Evolutionary conservation across 1,284 basidiomycete species (phyloP).

Genomic region (Lignosus rhinocerotis): DNA sequence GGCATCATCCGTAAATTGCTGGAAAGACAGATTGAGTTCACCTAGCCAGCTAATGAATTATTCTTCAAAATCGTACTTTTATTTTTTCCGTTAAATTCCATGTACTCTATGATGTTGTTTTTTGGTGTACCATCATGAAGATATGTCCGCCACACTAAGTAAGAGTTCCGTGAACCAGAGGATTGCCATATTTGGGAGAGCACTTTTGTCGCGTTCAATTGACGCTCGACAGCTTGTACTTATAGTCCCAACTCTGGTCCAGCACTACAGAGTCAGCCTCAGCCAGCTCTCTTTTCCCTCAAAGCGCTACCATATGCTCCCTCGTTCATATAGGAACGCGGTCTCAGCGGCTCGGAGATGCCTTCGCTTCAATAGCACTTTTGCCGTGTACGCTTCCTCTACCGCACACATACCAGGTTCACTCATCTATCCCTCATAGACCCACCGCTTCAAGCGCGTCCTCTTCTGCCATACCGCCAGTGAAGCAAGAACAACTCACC

Average conservation of each 20-base stretch:
- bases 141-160: background rate
- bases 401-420: background rate
- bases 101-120: background rate
- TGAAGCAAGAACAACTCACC: background rate
- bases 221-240: background rate
- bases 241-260: background rate
- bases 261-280: too few relatives aligned
- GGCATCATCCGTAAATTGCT: constrained; percentile 16
- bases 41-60: background rate
- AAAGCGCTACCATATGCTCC: constrained; percentile 8
- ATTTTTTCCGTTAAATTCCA: too few relatives aligned
- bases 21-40: constrained; percentile 22
- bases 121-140: background rate
- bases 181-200: constrained; percentile 7
- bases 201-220: constrained; percentile 2
- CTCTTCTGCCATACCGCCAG: background rate
- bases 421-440: background rate
- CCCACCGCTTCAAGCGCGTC: constrained; percentile 7
- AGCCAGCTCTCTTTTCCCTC: background rate
- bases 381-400: constrained; percentile 2
- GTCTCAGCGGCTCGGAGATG: constrained; percentile 6
- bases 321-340: constrained; percentile 9
- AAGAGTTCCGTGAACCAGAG: background rate
- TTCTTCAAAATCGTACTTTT: too few relatives aligned
- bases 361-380: constrained; percentile 15